Evolutionary conservation across 129 eudicot species (phyloP).

Genomic region (Heracleum sosnowskyi): DNA sequence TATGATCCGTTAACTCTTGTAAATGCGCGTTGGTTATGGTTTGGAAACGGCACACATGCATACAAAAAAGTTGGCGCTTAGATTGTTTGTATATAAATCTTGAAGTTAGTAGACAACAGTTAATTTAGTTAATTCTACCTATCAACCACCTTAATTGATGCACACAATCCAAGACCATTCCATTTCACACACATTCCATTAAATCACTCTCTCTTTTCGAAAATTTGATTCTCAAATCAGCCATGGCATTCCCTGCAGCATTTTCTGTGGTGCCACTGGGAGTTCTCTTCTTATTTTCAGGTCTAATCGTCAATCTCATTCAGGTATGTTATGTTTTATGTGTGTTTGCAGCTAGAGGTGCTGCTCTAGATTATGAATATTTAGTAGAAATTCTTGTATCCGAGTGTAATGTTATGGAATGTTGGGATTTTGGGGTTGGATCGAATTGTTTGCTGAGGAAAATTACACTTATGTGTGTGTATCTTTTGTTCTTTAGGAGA

Average conservation of each 20-base stretch:
- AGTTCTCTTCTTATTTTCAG: constrained; percentile 74
- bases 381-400: too few species aligned
- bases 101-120: neutral
- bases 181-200: neutral
- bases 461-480: neutral
- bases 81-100: neutral
- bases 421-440: neutral
- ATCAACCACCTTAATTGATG: constrained; percentile 1
- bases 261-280: constrained; percentile 71
- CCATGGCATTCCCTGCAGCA: constrained; percentile 78
- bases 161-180: neutral
- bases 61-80: constrained; percentile 3
- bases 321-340: constrained; percentile 38
- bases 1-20: too few species aligned
- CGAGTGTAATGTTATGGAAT: neutral
- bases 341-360: neutral
- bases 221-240: neutral
- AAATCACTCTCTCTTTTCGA: neutral
- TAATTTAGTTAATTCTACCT: too few species aligned
- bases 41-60: neutral
- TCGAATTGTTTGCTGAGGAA: neutral
- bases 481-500: neutral
- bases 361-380: neutral
- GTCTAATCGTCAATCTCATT: constrained; percentile 68
- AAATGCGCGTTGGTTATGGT: too few species aligned